Base-by-base conservation (phyloP, 2,329 filamentous ascomycete genomes). In the Aspergillus calidoustus region DNA sequence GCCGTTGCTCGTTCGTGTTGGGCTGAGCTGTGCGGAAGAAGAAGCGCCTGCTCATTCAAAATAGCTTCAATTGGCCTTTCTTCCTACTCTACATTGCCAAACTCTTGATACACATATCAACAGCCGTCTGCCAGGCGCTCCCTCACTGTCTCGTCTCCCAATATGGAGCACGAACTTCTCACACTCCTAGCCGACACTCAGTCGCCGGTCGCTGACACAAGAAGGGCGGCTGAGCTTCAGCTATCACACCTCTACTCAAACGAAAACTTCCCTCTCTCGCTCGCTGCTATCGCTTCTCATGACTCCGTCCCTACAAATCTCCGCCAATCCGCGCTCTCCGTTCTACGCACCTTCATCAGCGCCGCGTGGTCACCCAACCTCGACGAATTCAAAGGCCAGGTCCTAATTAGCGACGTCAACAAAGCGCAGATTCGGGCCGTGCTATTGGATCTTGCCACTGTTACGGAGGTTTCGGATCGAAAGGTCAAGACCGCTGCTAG, bases 81-180 rank as follows among this genome's bases (percentile, higher is more conserved):
- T 13, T 43, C 28, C 43, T 41, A 22, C 30, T 41, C 9, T 41
- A 41, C 15, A 41, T 15, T 15, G 11, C 34, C 9, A 41, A 41
- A 15, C 3, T 41, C 11, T 4, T 15, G 34, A 5, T 3, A 41
- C 34, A 11, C 34, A 6, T 5, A 41, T 41, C 15, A 11, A 41
- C 9, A 13, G 34, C 34, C 34, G 34, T 41, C 34, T 41, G 34
- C 13, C 34, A 41, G 15, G 9, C 34, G 9, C 34, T 13, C 34
- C 15, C 34, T 17, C 34, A 41, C 4, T 2, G 34, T 41, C 11
- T 58, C 51, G 53, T 43, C 49, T 57, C 49, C 61, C 64, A 74
- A 73, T 71, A 97, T 97, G 93, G 93, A 97, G 86, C 90, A 96
- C 81, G 89, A 96, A 83, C 87, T 99, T 78, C 89, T 95, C 71